Percentiles rank a stretch among this genome's conserved stretches.
Evolutionary conservation across 441 rosid genomes (phyloP).

Genomic region (Gossypium gossypioides): DNA sequence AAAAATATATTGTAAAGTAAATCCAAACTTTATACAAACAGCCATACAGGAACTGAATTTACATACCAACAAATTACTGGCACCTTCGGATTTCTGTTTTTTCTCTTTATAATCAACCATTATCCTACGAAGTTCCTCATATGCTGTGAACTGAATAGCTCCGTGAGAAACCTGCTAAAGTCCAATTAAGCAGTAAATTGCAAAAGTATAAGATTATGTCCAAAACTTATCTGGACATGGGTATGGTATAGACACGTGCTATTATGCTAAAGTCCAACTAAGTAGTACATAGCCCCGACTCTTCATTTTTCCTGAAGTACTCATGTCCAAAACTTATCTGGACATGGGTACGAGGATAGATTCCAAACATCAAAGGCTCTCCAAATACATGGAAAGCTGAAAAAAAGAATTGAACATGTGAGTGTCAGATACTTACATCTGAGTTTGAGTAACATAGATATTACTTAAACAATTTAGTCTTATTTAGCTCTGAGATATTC

Average conservation of each 20-base stretch:
- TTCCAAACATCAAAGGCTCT: background rate
- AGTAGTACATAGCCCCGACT: too few species aligned
- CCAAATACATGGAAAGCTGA: background rate
- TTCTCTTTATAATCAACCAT: conserved; percentile 38
- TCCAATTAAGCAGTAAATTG: conserved; percentile 19
- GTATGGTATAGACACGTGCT: too few species aligned
- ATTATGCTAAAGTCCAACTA: too few species aligned
- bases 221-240: too few species aligned
- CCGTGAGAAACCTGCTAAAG: conserved; percentile 94
- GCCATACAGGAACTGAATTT: conserved; percentile 8
- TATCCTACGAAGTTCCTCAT: conserved; percentile 77
- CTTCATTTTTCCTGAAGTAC: background rate
- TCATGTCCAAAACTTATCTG: background rate
- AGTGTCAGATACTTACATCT: background rate
- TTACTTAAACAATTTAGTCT: background rate
- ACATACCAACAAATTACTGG: conserved; percentile 50
- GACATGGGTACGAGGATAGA: background rate
- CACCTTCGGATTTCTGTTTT: conserved; percentile 22
- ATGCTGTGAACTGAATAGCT: conserved; percentile 82
- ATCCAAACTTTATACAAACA: background rate
- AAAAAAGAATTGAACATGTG: background rate
- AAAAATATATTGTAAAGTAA: background rate
- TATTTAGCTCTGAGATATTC: conserved; percentile 4
- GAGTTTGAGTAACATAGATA: background rate
- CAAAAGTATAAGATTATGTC: conserved; percentile 4